A percentile compares a stretch with the other conserved stretches of the same genome.
These are phyloP conservation scores for Entomortierella parvispora DNA, from an alignment of 192 early-diverging fungal species.

Conservation along the genomic window DNA sequence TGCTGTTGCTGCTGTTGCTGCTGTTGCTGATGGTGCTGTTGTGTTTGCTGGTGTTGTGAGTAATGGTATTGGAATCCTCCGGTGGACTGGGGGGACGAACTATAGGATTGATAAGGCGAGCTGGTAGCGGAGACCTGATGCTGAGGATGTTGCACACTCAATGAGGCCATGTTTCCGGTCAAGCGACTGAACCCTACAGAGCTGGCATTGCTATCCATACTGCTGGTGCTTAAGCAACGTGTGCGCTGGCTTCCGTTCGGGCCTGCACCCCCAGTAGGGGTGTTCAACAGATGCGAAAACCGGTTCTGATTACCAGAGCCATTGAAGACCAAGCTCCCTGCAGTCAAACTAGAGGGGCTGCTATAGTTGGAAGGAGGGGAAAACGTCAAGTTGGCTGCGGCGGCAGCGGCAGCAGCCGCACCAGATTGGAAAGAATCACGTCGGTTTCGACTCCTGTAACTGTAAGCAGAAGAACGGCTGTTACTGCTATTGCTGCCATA, in stretches of 20 bases:
- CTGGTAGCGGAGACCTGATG: constrained; percentile 18
- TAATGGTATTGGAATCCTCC: constrained; percentile 26
- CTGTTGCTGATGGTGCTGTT: too few species aligned
- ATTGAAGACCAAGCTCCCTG: not conserved
- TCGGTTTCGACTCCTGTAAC: constrained; percentile 18
- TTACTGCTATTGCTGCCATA: constrained; percentile 10
- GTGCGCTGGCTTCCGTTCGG: constrained; percentile 14
- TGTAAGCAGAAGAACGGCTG: constrained; percentile 12
- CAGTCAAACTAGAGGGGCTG: constrained; percentile 9
- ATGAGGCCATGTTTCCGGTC: constrained; percentile 35
- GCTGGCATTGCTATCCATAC: constrained; percentile 45
- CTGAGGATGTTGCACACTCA: constrained; percentile 37
- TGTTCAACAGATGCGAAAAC: constrained; percentile 15
- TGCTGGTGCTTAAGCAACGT: constrained; percentile 42
- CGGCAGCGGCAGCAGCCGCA: too few species aligned
- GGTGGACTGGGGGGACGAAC: constrained; percentile 24
- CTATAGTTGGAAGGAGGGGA: constrained; percentile 31
- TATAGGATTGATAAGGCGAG: constrained; percentile 43
- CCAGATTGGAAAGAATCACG: constrained; percentile 27
- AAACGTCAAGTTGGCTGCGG: constrained; percentile 19
- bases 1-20: constrained; percentile 30
- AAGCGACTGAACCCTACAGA: constrained; percentile 41
- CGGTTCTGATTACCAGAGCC: not conserved
- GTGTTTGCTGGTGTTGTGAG: constrained; percentile 28
- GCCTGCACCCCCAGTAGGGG: not conserved